Percentiles rank a stretch among this genome's conserved stretches.
Conservation (phyloP, 2,329 filamentous ascomycete genomes). For the Aspergillus fischeri region DNA sequence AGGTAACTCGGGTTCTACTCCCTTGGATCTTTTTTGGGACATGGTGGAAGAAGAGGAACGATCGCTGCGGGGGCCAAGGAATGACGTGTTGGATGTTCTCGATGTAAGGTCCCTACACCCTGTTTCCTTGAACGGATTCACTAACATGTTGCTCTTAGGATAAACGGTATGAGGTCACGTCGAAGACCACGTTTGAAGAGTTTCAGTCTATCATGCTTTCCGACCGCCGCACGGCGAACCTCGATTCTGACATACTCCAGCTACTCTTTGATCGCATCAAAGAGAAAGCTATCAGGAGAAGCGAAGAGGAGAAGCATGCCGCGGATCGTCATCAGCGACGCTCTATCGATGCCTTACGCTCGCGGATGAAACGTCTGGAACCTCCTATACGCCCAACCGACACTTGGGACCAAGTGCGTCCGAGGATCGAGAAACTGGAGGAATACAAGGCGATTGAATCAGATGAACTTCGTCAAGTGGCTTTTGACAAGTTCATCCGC, state of each 20-base stretch:
- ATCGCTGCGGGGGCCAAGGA: constrained; percentile 72
- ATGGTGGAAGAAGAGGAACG: constrained; percentile 89
- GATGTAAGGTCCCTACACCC: constrained; percentile 59
- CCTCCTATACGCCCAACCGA: constrained; percentile 74
- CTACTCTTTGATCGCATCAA: constrained; percentile 84
- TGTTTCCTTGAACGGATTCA: neutral
- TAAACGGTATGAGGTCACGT: constrained; percentile 83
- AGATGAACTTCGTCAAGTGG: constrained; percentile 75
- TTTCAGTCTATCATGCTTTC: constrained; percentile 77
- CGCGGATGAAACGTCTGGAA: constrained; percentile 82
- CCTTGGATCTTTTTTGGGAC: constrained; percentile 94
- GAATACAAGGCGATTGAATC: constrained; percentile 80
- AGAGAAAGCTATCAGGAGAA: constrained; percentile 77
- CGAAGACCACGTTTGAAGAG: constrained; percentile 82
- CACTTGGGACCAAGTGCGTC: constrained; percentile 82
- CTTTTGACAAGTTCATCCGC: constrained; percentile 88
- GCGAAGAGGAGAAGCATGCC: constrained; percentile 77
- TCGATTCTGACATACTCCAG: constrained; percentile 72
- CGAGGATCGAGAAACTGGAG: constrained; percentile 72
- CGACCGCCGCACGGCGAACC: constrained; percentile 83
- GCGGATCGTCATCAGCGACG: constrained; percentile 82
- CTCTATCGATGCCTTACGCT: constrained; percentile 77
- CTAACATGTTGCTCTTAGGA: constrained; percentile 57
- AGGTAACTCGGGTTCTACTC: constrained; percentile 77
- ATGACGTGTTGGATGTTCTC: constrained; percentile 81